Base-by-base conservation (phyloP, 202 grass and related monocot species). In the Panicum hallii region DNA sequence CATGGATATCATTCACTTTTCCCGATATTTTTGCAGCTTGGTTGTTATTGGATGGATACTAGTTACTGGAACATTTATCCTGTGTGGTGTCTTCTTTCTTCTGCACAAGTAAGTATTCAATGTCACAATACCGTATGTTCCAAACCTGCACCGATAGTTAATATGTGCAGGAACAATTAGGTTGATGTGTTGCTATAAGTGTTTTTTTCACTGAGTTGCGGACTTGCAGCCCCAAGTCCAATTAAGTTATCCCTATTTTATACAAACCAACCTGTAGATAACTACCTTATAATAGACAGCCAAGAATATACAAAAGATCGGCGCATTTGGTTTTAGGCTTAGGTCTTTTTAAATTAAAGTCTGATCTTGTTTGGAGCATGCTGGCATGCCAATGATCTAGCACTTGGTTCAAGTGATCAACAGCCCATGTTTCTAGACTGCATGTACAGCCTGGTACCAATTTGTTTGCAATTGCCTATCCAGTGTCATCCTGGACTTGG, bases 11-110 rank as follows among this genome's bases (percentile, higher is more conserved):
- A 63, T 30, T 83, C 8, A 56, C 43, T 78, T 53, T 6, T n/a
- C 26, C 30, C 20, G 2, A 9, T 58, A 64, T 71, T 65, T 77
- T 87, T 92, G 76, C 90, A 99, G 97, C 70, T 89, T 99, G 81
- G 91, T 96, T 41, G 56, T 96, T 79, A 30, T 83, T 89, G 97
- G 91, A 86, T 99, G 97, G 97, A 92, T 99, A 91, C 68, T 99
- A 12, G 97, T 99, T 40, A 85, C 97, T 4, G 97, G 88, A 46
- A 99, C 97, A 6, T 96, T 99, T 86, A 94, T 99, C 72, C 78
- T 99, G 5, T 99, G 97, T 1, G 97, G 97, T 47, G 67, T 96
- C 36, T 99, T 99, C 79, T 88, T 99, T 84, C 84, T 99, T 48
- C 74, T 99, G 30, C 97, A 99, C 69, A 99, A 99, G 97, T 99